Percentiles rank a stretch among this genome's conserved stretches.
Evolutionary conservation across 2,329 filamentous ascomycete genomes (phyloP).

Genomic region (Escovopsis weberi): DNA sequence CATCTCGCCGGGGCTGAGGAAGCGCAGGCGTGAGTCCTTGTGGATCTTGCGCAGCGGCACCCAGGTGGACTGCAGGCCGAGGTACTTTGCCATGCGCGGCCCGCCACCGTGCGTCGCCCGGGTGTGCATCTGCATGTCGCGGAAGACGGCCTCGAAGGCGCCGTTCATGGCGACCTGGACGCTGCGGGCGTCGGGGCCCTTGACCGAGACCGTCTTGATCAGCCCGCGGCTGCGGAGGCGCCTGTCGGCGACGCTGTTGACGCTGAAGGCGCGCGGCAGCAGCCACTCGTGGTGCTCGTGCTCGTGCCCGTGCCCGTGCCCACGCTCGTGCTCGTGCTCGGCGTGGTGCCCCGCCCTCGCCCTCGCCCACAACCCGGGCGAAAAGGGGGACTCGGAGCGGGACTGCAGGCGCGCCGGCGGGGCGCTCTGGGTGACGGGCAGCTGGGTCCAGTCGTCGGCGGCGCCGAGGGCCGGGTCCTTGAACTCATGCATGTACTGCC

Average conservation of each 20-base stretch:
- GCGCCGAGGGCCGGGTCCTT: conserved; percentile 20
- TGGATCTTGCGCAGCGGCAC: conserved; percentile 65
- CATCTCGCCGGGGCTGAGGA: conserved; percentile 58
- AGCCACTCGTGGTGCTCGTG: conserved; percentile 45
- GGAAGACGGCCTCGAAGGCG: conserved; percentile 45
- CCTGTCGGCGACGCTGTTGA: conserved; percentile 48
- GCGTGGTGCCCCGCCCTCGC: conserved; percentile 27
- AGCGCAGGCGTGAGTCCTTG: conserved; percentile 57
- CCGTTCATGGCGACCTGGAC: conserved; percentile 48
- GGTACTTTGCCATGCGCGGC: conserved; percentile 26
- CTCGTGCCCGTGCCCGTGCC: conserved; percentile 19
- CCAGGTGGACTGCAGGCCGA: conserved; percentile 53
- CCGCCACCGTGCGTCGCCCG: conserved; percentile 14
- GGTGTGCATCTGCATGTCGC: conserved; percentile 25
- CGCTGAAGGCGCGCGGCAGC: conserved; percentile 51
- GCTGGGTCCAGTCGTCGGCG: conserved; percentile 40
- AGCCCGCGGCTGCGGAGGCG: conserved; percentile 64
- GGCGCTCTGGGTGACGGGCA: conserved; percentile 32
- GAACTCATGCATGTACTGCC: conserved; percentile 37
- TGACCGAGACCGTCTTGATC: conserved; percentile 47
- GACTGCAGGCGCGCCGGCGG: conserved; percentile 32
- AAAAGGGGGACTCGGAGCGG: conserved; percentile 18
- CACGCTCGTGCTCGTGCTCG: no score
- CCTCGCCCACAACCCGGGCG: no score
- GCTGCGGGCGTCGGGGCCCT: conserved; percentile 49